Evolutionary conservation across 495 filamentous ascomycete species (phyloP), one percentile per base, ranked within the genome.

Genomic region (Rostrohypoxylon terebratum): DNA sequence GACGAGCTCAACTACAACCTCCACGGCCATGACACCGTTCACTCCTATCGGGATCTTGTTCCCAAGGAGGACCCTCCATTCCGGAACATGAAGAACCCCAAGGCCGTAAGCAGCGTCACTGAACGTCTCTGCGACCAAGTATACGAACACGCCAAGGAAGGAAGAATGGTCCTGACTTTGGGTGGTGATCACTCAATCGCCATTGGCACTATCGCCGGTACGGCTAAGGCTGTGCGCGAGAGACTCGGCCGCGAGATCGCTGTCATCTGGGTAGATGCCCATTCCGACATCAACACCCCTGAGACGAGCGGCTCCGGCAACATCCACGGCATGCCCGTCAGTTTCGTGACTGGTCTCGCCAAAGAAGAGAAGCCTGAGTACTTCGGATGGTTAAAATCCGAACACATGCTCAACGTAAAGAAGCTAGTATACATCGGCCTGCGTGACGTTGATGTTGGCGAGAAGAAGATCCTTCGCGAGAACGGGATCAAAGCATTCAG

Each of bases 341-440:
- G 92, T 2, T 99, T 97, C 81, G 79, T 98, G 71, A 94, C 94
- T 0, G 92, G 95, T 16, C 82, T 98, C 57, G 91, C 94, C 25
- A 86, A 82, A 71, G 92, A 93, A 75, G 88, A 92, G 14, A 82
- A 88, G 59, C 84, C 85, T 51, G 90, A 93, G 65, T 85, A 91
- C 59, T 98, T 98, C 79, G 95, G 94, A 54, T 98, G 96, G 96
- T 74, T 98, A 57, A 79, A 89, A 75, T 84, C 90, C 13, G 83
- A 84, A 20, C 82, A 87, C 58, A 74, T 81, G 50, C 58, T 87
- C 59, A 95, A 87, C 78, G 78, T 91, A 53, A 91, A 87, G 81
- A 98, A 97, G 83, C 83, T 99, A 69, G 96, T 99, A 36, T 99
- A 99, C 80, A 99, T 99, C 76, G 96, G 94, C 18, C 83, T 99